phyloP scores from a whole-genome alignment of 2,329 filamentous ascomycete species.

The Truncatella angustata region DNA sequence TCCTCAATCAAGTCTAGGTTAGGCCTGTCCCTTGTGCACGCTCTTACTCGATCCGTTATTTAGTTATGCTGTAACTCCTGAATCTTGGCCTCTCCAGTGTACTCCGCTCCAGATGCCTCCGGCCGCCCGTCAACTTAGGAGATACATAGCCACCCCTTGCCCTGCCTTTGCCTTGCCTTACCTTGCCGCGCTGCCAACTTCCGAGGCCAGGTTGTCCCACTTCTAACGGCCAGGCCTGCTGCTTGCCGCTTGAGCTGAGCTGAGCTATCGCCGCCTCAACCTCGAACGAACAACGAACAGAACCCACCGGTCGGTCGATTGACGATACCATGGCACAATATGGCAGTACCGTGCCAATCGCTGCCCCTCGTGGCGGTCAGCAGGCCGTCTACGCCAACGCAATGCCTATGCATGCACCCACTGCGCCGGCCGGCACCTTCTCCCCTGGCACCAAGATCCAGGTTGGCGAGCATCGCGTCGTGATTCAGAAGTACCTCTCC shows the following conservation, averaged over 20 bases:
- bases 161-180: not conserved
- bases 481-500: conserved; percentile 96
- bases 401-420: conserved; percentile 28
- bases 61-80: too few species aligned
- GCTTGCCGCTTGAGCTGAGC: too few species aligned
- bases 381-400: conserved; percentile 36
- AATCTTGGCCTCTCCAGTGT: too few species aligned
- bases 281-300: too few species aligned
- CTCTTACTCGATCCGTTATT: too few species aligned
- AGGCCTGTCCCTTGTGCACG: too few species aligned
- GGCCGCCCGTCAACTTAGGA: conserved; percentile 7
- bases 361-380: conserved; percentile 39
- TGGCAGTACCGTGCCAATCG: conserved; percentile 24
- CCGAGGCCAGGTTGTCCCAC: conserved; percentile 4
- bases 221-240: not conserved
- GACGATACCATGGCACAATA: conserved; percentile 27
- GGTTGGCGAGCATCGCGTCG: conserved; percentile 85
- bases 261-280: too few species aligned
- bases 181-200: conserved; percentile 7
- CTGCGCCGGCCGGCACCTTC: conserved; percentile 80
- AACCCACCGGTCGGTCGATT: too few species aligned
- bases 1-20: too few species aligned
- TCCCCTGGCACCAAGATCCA: conserved; percentile 93
- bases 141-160: too few species aligned
- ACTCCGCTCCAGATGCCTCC: conserved; percentile 16